A percentile compares a stretch with the other conserved stretches of the same genome.
These are phyloP conservation scores for Debaryomycetaceae sp. DNA, from an alignment of 1,139 yeast species.

Conservation along the genomic window DNA sequence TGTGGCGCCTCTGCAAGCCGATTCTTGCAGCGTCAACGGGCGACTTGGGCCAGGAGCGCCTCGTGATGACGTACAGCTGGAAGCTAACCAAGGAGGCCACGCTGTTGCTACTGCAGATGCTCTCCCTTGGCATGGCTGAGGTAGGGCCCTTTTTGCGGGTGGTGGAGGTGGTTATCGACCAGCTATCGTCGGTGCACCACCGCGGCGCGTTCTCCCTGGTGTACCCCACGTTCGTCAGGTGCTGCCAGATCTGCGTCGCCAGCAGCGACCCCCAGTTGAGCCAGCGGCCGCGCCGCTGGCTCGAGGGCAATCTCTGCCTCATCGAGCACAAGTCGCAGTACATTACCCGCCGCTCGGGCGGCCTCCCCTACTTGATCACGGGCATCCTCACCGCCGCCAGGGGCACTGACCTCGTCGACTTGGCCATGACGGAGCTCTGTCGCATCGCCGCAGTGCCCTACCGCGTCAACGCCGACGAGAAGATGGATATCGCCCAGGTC, in stretches of 20 bases:
- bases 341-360: conserved; percentile 88
- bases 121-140: conserved; percentile 14
- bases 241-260: conserved; percentile 49
- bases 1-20: conserved; percentile 54
- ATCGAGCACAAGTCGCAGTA: conserved; percentile 58
- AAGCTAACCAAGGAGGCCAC: conserved; percentile 79
- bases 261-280: conserved; percentile 23
- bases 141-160: conserved; percentile 14
- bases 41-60: conserved; percentile 29
- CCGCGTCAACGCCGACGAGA: conserved; percentile 44
- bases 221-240: conserved; percentile 68
- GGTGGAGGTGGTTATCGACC: conserved; percentile 50
- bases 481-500: conserved; percentile 80
- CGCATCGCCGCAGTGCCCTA: conserved; percentile 50
- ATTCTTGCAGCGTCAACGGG: conserved; percentile 57
- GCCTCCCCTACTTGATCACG: conserved; percentile 74
- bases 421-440: conserved; percentile 49
- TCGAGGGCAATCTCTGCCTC: conserved; percentile 46
- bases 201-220: conserved; percentile 90
- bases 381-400: conserved; percentile 63
- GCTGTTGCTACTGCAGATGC: conserved; percentile 42
- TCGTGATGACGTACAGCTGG: conserved; percentile 76
- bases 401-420: conserved; percentile 27
- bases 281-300: conserved; percentile 43
- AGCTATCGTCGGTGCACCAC: conserved; percentile 72